Evolutionary conservation across 1,284 basidiomycete species (phyloP).

Genomic region (Austropuccinia psidii): DNA sequence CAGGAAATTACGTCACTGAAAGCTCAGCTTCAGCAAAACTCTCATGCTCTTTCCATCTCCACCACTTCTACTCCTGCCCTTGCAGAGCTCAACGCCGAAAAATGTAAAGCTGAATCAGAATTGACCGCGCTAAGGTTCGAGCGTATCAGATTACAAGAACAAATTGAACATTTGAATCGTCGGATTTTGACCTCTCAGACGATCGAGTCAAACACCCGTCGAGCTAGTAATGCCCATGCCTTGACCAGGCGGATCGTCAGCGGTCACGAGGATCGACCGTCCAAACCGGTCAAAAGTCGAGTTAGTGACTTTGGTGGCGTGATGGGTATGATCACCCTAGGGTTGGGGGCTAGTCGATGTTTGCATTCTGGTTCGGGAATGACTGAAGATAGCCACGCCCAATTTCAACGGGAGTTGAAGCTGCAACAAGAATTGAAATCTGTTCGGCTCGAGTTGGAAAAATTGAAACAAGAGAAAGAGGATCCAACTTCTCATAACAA

Average conservation of each 20-base stretch:
- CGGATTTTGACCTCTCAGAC: conserved; percentile 30
- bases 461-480: conserved; percentile 5
- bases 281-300: background rate
- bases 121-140: conserved; percentile 15
- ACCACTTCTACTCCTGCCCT: background rate
- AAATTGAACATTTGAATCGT: conserved; percentile 37
- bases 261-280: background rate
- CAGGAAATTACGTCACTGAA: conserved; percentile 50
- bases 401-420: conserved; percentile 22
- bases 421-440: conserved; percentile 9
- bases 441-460: background rate
- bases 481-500: background rate
- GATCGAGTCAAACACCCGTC: conserved; percentile 22
- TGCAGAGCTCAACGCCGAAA: conserved; percentile 19
- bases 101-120: conserved; percentile 26
- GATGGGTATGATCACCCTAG: conserved; percentile 21
- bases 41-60: conserved; percentile 33
- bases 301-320: conserved; percentile 29
- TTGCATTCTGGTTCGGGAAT: background rate
- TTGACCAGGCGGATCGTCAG: conserved; percentile 12
- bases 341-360: conserved; percentile 17
- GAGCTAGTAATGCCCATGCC: conserved; percentile 6
- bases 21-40: conserved; percentile 41
- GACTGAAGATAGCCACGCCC: conserved; percentile 22
- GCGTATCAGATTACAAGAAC: conserved; percentile 35